Conservation (phyloP, 148 eudicot species). For the Agrostemma githago region DNA sequence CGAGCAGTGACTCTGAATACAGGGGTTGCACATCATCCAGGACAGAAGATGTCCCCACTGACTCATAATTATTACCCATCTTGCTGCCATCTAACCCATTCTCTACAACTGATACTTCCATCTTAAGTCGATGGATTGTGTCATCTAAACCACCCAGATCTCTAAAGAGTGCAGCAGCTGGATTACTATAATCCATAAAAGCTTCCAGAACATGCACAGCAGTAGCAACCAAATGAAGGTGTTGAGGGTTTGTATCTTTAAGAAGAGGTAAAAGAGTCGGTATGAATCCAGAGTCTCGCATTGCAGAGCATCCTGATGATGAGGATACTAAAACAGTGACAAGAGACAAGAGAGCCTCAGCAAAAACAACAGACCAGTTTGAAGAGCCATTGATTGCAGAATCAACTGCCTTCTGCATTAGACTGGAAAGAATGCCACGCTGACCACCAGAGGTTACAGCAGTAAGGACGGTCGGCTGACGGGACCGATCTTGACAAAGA, state of each 20-base stretch:
- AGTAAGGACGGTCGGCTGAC: constrained; percentile 75
- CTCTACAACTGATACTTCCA: constrained; percentile 75
- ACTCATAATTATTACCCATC: constrained; percentile 25
- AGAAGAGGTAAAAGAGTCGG: constrained; percentile 95
- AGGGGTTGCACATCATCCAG: constrained; percentile 63
- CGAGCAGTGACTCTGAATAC: constrained; percentile 80
- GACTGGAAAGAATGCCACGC: constrained; percentile 95
- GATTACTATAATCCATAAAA: constrained; percentile 98
- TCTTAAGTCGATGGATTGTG: constrained; percentile 73
- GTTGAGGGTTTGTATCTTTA: constrained; percentile 89
- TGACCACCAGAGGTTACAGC: constrained; percentile 99
- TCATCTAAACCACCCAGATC: constrained; percentile 98
- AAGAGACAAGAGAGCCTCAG: constrained; percentile 86
- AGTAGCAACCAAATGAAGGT: constrained; percentile 84
- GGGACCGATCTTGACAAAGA: constrained; percentile 88
- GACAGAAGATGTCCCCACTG: constrained; percentile 35
- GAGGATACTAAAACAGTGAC: constrained; percentile 88
- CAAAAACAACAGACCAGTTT: constrained; percentile 82
- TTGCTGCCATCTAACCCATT: constrained; percentile 41
- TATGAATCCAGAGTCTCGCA: constrained; percentile 99
- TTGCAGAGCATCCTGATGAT: constrained; percentile 89
- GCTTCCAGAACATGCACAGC: constrained; percentile 98
- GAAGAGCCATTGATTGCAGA: constrained; percentile 62
- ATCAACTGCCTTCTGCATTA: constrained; percentile 94
- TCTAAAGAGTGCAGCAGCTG: constrained; percentile 95